These are phyloP conservation scores for Rhodotorula sp. DNA, from an alignment of 1,284 basidiomycete species.

Conservation along the genomic window DNA sequence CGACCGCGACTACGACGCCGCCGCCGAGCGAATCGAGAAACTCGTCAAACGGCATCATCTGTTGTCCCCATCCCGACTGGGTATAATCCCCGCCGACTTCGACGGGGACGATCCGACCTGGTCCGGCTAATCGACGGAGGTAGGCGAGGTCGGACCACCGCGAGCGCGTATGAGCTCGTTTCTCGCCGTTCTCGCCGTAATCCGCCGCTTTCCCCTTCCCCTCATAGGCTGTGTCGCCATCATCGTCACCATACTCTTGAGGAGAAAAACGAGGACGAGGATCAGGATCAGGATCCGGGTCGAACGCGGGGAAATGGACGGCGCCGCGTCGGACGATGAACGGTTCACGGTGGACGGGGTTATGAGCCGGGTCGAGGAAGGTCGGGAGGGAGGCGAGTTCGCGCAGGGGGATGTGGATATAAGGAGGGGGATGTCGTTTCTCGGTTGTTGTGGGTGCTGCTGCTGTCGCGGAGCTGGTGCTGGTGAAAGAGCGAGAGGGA, in stretches of 20 bases:
- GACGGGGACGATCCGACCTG: slow-evolving; percentile 80
- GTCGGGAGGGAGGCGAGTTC: slow-evolving; percentile 11
- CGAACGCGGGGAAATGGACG: slow-evolving; percentile 65
- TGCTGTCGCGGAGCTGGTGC: no score
- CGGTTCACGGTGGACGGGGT: slow-evolving; percentile 51
- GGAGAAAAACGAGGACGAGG: no score
- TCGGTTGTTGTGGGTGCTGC: no score
- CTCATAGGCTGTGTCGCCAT: no score
- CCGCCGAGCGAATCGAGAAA: slow-evolving; percentile 58
- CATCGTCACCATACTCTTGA: no score
- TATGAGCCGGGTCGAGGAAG: slow-evolving; percentile 5
- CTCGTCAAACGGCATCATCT: slow-evolving; percentile 71
- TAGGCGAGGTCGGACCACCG: slow-evolving; percentile 71
- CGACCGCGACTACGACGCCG: no score
- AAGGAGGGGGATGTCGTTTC: neutral
- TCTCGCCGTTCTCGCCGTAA: no score
- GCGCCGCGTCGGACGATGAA: slow-evolving; percentile 67
- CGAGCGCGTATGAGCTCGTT: neutral
- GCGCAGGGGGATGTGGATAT: slow-evolving; percentile 7
- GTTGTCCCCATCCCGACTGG: slow-evolving; percentile 75
- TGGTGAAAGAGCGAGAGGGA: no score
- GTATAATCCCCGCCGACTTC: slow-evolving; percentile 87
- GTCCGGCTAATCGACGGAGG: slow-evolving; percentile 65
- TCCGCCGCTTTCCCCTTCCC: no score
- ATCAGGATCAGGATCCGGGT: slow-evolving; percentile 38